Base-by-base conservation (phyloP, 805 yeast species). In the Starmera amethionina region DNA sequence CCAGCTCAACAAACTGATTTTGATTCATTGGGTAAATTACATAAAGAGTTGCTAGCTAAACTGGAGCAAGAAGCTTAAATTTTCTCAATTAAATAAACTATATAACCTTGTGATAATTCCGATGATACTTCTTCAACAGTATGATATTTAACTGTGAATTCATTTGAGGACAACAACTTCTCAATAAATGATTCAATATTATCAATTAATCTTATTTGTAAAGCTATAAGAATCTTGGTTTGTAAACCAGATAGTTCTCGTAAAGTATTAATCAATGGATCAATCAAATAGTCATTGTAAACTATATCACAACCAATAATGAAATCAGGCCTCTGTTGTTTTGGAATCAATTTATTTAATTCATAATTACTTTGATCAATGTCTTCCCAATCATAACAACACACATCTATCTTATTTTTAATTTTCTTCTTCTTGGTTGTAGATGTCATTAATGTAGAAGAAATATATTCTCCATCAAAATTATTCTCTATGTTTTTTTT, bases 1-100 rank as follows among this genome's bases (percentile, higher is more conserved):
- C 97, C 97, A n/a, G 80, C 88, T 15, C 75, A 79, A 51, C 75
- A 70, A 42, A 83, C 90, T 29, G 83, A 84, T 56, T 79, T 84
- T 60, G 88, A 69, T 12, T 76, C 79, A 40, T 67, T 89, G 56
- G 81, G 82, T 40, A 68, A 71, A 44, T 65, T 76, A 34, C 94
- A 86, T 55, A 75, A 77, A 50, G 70, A 76, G 45, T 59, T 89
- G 43, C 48, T 64, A 15, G 67, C 65, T 18, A 76, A 72, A 46
- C 51, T 68, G 31, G 64, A 64, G 34, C 37, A 42, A 35, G 43
- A 44, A 14, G 42, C 48, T 19, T 30, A 27, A 10, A 14, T 15
- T 16, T 30, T 37, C 36, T 44, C 43, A 18, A 65, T 46, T 46
- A 59, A 62, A 46, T 73, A 75, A 1, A 75, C 62, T 4, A 64